A percentile compares a stretch with the other conserved stretches of the same genome.
phyloP scores from a whole-genome alignment of 139 green algal genomes.

The Volvox africanus region DNA sequence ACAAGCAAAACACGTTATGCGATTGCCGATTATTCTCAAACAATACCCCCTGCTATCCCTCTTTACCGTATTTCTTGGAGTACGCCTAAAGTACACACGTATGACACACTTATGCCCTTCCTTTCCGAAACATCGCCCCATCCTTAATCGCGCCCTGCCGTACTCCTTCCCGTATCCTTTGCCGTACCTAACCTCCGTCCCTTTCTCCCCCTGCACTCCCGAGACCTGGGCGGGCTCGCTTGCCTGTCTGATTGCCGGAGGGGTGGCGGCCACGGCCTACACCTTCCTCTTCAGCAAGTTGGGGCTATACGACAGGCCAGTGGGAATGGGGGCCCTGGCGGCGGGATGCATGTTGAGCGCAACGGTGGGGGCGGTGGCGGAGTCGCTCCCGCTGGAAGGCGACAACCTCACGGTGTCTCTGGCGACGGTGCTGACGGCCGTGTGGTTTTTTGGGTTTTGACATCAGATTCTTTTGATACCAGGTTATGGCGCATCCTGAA shows the following conservation, averaged over 20 bases:
- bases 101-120: too few species aligned
- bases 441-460: slow-evolving; percentile 29
- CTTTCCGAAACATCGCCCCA: not conserved
- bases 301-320: not conserved
- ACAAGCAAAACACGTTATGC: not conserved
- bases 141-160: not conserved
- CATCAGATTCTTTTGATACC: too few species aligned
- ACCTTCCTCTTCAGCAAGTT: not conserved
- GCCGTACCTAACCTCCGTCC: not conserved
- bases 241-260: not conserved
- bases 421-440: not conserved
- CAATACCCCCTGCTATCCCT: not conserved
- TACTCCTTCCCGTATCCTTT: not conserved
- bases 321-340: not conserved
- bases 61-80: not conserved
- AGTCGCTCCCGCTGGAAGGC: slow-evolving; percentile 38
- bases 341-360: not conserved
- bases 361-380: not conserved
- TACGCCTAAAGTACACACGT: not conserved
- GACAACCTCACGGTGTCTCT: slow-evolving; percentile 42
- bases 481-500: not conserved
- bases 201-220: not conserved
- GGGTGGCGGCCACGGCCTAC: not conserved
- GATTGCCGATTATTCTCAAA: not conserved
- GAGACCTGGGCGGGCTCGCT: slow-evolving; percentile 33